phyloP scores from a whole-genome alignment of 1,284 basidiomycete genomes.

The Lentinula novae-zelandiae region DNA sequence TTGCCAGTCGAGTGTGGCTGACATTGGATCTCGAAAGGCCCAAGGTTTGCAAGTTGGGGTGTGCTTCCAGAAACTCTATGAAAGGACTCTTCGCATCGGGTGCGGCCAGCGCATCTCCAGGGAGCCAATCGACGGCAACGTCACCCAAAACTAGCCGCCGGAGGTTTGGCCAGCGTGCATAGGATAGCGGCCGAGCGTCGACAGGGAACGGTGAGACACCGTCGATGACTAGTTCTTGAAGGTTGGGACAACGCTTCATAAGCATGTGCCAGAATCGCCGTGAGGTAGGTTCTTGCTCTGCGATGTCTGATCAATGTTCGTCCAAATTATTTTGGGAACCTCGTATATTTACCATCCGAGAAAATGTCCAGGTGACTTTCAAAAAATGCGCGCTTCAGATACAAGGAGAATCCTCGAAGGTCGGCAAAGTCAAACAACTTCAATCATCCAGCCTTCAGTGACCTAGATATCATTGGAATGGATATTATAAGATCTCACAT shows the following conservation, averaged over 20 bases:
- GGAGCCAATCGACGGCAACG: constrained; percentile 52
- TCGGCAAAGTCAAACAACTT: constrained; percentile 66
- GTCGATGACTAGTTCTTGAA: constrained; percentile 57
- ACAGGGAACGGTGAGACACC: constrained; percentile 49
- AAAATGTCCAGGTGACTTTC: constrained; percentile 50
- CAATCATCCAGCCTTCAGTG: constrained; percentile 10
- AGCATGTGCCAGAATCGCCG: constrained; percentile 66
- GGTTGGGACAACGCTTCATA: constrained; percentile 51
- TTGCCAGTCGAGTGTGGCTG: constrained; percentile 48
- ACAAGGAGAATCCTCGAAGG: constrained; percentile 56
- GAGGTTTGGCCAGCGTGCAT: constrained; percentile 60
- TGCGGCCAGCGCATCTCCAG: constrained; percentile 25
- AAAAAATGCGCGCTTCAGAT: constrained; percentile 57
- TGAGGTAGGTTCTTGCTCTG: constrained; percentile 36
- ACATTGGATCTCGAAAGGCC: constrained; percentile 53
- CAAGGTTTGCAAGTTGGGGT: constrained; percentile 50
- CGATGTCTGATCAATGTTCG: constrained; percentile 1
- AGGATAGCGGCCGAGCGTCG: constrained; percentile 36
- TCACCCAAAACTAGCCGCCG: constrained; percentile 58
- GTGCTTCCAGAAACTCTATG: constrained; percentile 61
- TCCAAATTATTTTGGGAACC: neutral
- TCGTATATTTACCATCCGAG: constrained; percentile 42
- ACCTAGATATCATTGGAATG: neutral
- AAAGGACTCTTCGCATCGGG: constrained; percentile 48
- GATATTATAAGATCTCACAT: constrained; percentile 38